Evolutionary conservation across 2,329 filamentous ascomycete genomes (phyloP), one percentile per base, ranked within the genome.

Genomic region (Neofusicoccum laricinum): DNA sequence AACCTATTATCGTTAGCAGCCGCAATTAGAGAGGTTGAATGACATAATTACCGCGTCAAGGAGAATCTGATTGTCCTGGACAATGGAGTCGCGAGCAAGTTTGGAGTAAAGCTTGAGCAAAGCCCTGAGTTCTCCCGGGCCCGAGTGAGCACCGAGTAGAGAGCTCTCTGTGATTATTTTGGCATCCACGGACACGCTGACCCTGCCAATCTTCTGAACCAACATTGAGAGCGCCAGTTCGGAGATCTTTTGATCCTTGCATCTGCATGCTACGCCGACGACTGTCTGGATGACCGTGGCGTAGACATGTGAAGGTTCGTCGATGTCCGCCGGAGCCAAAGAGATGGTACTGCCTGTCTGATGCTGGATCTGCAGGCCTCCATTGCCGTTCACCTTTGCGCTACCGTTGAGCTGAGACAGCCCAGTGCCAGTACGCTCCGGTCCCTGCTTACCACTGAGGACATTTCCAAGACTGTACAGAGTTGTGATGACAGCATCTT

Each of bases 401-500:
- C 69, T 70, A 25, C 84, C 84, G 68, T 89, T 87, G 32, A 78
- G 66, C 8, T 76, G 72, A 4, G 78, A 73, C 36, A 81, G 80
- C 62, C 67, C 86, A 14, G 83, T 71, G 34, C 69, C 72, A 67
- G 68, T 75, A 67, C 82, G 82, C 34, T 87, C 85, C 38, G 80
- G 71, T 17, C 78, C 79, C 6, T 84, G 82, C 51, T 86, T 87
- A 4, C 92, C 89, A 70, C 93, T 97, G 14, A 99, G 83, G 3
- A 97, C 90, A 73, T 99, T 99, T 19, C 95, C 95, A n/a, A 99
- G 84, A 0, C 93, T 95, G 78, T 99, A 99, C 10, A 99, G 82
- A 0, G 93, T 98, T 4, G 93, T 96, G 69, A 99, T 98, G 40
- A 97, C 86, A 40, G 93, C 90, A 80, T 99, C 95, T 70, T 96